Evolutionary conservation across 352 stramenopile genomes (phyloP).

Genomic region (Saprolegnia parasitica): DNA sequence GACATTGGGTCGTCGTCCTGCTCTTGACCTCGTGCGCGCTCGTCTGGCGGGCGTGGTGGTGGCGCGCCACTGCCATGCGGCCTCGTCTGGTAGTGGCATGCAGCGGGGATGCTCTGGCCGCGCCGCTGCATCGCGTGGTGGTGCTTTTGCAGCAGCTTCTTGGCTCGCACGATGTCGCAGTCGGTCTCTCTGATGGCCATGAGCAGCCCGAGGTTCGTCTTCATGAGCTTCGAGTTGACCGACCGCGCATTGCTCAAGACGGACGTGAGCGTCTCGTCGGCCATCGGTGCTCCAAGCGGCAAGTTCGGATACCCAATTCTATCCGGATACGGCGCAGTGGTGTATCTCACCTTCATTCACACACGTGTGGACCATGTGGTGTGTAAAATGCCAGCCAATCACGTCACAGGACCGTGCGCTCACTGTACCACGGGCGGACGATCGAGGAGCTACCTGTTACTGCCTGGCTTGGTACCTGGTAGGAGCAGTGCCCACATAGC

Average conservation of each 20-base stretch:
- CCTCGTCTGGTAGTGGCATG: slow-evolving; percentile 26
- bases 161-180: slow-evolving; percentile 36
- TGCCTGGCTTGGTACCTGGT: too few relatives aligned
- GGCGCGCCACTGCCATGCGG: not conserved
- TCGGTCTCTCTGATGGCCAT: slow-evolving; percentile 51
- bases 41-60: not conserved
- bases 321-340: not conserved
- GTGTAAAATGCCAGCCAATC: too few relatives aligned
- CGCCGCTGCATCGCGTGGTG: slow-evolving; percentile 33
- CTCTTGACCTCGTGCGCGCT: slow-evolving; percentile 2
- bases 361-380: too few relatives aligned
- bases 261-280: slow-evolving; percentile 10
- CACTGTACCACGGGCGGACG: too few relatives aligned
- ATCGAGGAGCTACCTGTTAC: too few relatives aligned
- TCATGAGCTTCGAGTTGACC: slow-evolving; percentile 52
- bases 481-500: too few relatives aligned
- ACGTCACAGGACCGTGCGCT: too few relatives aligned
- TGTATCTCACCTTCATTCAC: too few relatives aligned
- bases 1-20: slow-evolving; percentile 23
- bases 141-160: slow-evolving; percentile 33
- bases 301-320: not conserved
- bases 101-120: slow-evolving; percentile 34
- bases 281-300: slow-evolving; percentile 4
- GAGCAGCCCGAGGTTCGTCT: slow-evolving; percentile 46
- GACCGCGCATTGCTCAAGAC: slow-evolving; percentile 36